These are phyloP conservation scores for Ploettnerulaceae sp. DNA, from an alignment of 2,329 filamentous ascomycete genomes.

Conservation along the genomic window DNA sequence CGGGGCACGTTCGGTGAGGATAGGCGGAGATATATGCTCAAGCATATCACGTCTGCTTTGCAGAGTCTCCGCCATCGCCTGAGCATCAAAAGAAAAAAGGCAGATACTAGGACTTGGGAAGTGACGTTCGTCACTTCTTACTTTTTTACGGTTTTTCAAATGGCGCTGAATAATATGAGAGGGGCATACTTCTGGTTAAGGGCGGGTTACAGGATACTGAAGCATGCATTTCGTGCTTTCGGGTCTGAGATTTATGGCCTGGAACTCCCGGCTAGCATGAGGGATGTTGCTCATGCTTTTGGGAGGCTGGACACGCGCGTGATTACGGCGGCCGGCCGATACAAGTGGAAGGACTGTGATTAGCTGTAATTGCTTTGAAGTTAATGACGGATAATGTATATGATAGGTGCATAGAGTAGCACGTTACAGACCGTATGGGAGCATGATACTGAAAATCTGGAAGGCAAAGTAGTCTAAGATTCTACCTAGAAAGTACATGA, in stretches of 20 bases:
- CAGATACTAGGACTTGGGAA: conserved; percentile 10
- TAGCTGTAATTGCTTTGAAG: not conserved
- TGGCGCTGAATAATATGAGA: conserved; percentile 2
- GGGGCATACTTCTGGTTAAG: conserved; percentile 11
- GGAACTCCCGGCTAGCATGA: conserved; percentile 1
- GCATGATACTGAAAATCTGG: too few species aligned
- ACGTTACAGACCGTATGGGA: too few species aligned
- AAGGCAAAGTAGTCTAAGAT: too few species aligned
- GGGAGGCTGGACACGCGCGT: conserved; percentile 5
- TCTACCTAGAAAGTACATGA: too few species aligned
- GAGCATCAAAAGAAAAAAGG: not conserved
- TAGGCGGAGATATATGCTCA: not conserved
- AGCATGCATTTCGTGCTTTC: conserved; percentile 6
- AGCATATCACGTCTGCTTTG: conserved; percentile 12
- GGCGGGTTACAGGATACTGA: conserved; percentile 10
- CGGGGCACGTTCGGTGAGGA: not conserved
- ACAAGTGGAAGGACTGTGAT: not conserved
- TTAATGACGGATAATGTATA: not conserved
- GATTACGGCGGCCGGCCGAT: not conserved
- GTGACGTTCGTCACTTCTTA: conserved; percentile 13
- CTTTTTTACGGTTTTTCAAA: conserved; percentile 12
- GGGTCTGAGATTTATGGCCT: not conserved
- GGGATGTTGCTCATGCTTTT: conserved; percentile 8
- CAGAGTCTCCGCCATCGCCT: conserved; percentile 5
- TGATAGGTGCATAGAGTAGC: too few species aligned